Evolutionary conservation across 1,284 basidiomycete species (phyloP), one percentile per base, ranked within the genome.

Genomic region (Heterobasidion annosum): DNA sequence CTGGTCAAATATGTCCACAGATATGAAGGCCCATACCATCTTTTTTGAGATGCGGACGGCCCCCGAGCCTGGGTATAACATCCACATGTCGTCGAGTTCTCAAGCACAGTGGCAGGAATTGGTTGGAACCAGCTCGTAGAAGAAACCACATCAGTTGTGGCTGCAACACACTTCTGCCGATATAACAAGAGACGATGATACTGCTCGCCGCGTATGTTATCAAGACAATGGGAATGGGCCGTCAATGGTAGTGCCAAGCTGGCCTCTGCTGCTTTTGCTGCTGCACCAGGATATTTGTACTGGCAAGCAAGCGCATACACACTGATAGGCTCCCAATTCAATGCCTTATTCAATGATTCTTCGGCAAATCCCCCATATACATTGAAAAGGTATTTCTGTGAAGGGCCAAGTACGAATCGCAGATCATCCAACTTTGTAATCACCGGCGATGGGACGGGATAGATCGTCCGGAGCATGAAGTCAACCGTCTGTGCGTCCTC

Each of bases 401-500:
- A 32, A 1, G 48, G 33, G 16, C 35, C 48, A 9, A 50, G 34
- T 8, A 50, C 34, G 48, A 34, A 34, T 1, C 48, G 48, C 7
- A 50, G 13, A 1, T 50, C 48, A 34, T 12, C 19, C 33, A 50
- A 9, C 15, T 35, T 16, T 9, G 2, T 37, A 15, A 50, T 8
- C 2, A 8, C n/a, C 8, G 48, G 33, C 33, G 33, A 40, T 40
- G 12, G 37, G 3, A 53, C 15, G n/a, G 59, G 57, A 42, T 60
- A 59, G 51, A 55, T 57, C 15, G 54, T 34, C 15, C 43, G 48
- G 15, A 60, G 51, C 3, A 59, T 48, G 15, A 19, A 33, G 10
- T 34, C 56, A 9, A 60, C 19, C 6, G 47, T 51, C n/a, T 40
- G n/a, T 19, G n/a, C 40, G 47, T 54, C 34, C 48, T 59, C 57